phyloP scores from a whole-genome alignment of 2,329 filamentous ascomycete genomes.

The Neoscytalidium dimidiatum region DNA sequence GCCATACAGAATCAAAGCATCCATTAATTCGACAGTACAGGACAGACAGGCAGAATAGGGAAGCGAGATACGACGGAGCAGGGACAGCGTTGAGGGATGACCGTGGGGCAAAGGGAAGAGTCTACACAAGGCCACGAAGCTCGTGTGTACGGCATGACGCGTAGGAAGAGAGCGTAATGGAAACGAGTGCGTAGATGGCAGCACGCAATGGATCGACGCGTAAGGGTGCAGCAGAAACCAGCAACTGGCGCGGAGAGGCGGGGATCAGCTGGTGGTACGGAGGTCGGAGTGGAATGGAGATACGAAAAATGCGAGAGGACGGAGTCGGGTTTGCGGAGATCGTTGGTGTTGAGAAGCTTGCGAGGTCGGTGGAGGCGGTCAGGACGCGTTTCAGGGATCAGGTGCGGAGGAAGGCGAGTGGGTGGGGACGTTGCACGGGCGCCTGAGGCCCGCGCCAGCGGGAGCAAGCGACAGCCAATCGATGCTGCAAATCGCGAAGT shows the following conservation, averaged over 20 bases:
- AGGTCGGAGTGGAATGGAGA: background rate
- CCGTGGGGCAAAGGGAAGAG: too few species aligned
- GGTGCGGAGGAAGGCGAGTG: background rate
- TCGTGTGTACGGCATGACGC: background rate
- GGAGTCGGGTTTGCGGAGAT: background rate
- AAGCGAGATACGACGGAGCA: too few species aligned
- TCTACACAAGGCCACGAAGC: background rate
- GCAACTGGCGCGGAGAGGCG: background rate
- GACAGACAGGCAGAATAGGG: too few species aligned
- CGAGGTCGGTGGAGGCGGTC: conserved; percentile 10
- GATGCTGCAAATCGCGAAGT: background rate
- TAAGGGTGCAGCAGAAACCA: background rate
- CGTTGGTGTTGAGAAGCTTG: conserved; percentile 7
- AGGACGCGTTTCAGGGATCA: background rate
- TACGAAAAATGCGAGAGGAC: background rate
- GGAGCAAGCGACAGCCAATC: conserved; percentile 17
- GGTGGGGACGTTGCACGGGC: conserved; percentile 1
- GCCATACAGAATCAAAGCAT: too few species aligned
- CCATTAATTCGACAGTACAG: too few species aligned
- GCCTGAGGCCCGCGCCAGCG: background rate
- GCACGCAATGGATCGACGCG: background rate
- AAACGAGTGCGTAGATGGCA: background rate
- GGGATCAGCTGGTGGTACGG: background rate
- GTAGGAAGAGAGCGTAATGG: background rate
- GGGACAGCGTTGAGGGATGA: too few species aligned